Evolutionary conservation across 306 rosid genomes (phyloP), one percentile per base, ranked within the genome.

Genomic region (Nissolia schottii): DNA sequence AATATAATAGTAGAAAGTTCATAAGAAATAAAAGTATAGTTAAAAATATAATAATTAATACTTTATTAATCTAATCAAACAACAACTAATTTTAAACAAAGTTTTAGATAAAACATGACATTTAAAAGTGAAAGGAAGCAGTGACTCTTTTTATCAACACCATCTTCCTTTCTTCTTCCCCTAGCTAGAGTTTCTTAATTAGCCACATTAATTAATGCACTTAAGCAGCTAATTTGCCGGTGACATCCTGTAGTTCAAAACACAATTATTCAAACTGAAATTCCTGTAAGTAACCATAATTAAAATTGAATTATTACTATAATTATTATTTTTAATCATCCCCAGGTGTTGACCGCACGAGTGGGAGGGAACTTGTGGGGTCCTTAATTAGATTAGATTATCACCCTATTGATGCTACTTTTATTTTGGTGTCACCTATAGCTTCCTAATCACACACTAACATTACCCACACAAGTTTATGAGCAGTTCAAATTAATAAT

Each of bases 341-440:
- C 81, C 83, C 67, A 84, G 74, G 80, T 75, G 74, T 86, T 90
- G 96, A 90, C 84, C 93, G 68, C 91, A 87, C 93, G 93, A 50
- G 77, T 73, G 90, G 79, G n/a, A 27, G 80, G 73, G 63, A 41
- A 54, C 80, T 63, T 9, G 79, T 75, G 81, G 87, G 82, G 65
- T 70, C 76, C 64, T 64, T 28, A 15, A 8, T 58, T 65, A 49
- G 31, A 68, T 50, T 53, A 69, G 14, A 70, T 69, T 74, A 64
- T 72, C 9, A 62, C 38, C 3, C 13, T 55, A 5, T 40, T 68
- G 4, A 49, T 61, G 20, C 1, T 58, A 73, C 69, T 46, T 24
- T 18, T n/a, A n/a, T n/a, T 32, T 83, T 79, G 77, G 29, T 85
- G 79, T 73, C 38, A 66, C 6, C 11, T 64, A 70, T 82, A 81